These are phyloP conservation scores for Groenewaldozyma salmanticensis DNA, from an alignment of 805 yeast genomes.

Conservation along the genomic window DNA sequence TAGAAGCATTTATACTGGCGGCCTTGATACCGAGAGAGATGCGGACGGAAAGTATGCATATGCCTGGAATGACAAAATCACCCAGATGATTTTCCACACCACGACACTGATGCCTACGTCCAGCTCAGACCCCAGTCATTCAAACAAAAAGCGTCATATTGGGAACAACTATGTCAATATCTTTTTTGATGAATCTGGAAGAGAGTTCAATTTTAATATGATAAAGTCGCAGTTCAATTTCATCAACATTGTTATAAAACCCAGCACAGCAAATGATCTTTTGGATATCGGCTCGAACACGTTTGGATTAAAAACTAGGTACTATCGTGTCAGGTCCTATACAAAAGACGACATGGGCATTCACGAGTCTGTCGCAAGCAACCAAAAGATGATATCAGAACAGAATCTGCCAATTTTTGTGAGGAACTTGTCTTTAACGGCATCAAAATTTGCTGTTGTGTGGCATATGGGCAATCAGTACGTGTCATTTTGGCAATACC, in stretches of 20 bases:
- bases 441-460: conserved; percentile 62
- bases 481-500: conserved; percentile 56
- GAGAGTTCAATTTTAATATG: conserved; percentile 56
- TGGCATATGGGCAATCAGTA: conserved; percentile 58
- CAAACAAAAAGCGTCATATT: conserved; percentile 69
- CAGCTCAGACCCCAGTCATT: conserved; percentile 34
- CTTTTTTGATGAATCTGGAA: conserved; percentile 66
- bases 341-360: conserved; percentile 48
- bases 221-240: conserved; percentile 76
- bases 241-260: conserved; percentile 67
- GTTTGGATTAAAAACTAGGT: conserved; percentile 6
- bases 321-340: conserved; percentile 53
- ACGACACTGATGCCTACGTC: conserved; percentile 68
- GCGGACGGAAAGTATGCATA: conserved; percentile 69
- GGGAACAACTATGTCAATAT: conserved; percentile 80
- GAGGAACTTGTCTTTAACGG: conserved; percentile 54
- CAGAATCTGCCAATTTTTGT: conserved; percentile 52
- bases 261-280: conserved; percentile 33
- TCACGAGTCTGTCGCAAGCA: conserved; percentile 70
- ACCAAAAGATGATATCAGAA: conserved; percentile 58
- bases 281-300: conserved; percentile 2
- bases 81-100: conserved; percentile 68
- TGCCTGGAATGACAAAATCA: conserved; percentile 60
- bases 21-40: conserved; percentile 61
- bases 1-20: conserved; percentile 53